Evolutionary conservation across 768 basidiomycete genomes (phyloP).

Genomic region (Leucosporidium creatinivorum): DNA sequence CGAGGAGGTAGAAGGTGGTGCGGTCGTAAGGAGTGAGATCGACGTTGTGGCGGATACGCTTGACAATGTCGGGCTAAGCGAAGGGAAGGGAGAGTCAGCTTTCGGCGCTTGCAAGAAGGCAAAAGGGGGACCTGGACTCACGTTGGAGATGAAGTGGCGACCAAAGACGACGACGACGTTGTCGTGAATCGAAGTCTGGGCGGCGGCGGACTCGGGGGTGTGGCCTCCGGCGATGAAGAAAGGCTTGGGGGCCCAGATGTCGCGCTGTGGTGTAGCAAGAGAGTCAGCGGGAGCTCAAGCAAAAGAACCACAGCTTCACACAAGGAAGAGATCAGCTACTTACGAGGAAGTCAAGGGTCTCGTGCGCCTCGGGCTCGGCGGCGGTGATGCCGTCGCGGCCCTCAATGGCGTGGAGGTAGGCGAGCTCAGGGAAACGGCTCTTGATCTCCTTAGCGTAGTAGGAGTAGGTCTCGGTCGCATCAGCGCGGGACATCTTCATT

Average conservation of each 20-base stretch:
- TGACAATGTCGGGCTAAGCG: constrained; percentile 21
- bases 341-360: constrained; percentile 3
- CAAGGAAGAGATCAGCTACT: neutral
- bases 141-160: constrained; percentile 28
- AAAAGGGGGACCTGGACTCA: neutral
- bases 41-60: constrained; percentile 17
- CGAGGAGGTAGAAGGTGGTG: constrained; percentile 25
- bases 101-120: neutral
- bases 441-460: constrained; percentile 50
- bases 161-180: constrained; percentile 17
- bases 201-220: neutral
- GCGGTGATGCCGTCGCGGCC: constrained; percentile 15
- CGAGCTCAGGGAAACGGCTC: constrained; percentile 46
- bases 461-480: constrained; percentile 31
- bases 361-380: neutral
- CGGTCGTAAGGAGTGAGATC: constrained; percentile 25
- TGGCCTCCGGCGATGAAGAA: constrained; percentile 10
- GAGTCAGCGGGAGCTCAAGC: too few species aligned
- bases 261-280: neutral
- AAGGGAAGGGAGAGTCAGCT: neutral
- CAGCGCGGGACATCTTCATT: constrained; percentile 13
- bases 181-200: neutral
- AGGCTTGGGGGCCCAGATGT: constrained; percentile 7
- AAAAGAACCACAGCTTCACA: too few species aligned
- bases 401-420: constrained; percentile 52